phyloP scores from a whole-genome alignment of 352 stramenopile species.

The Globisporangium orthogonon region DNA sequence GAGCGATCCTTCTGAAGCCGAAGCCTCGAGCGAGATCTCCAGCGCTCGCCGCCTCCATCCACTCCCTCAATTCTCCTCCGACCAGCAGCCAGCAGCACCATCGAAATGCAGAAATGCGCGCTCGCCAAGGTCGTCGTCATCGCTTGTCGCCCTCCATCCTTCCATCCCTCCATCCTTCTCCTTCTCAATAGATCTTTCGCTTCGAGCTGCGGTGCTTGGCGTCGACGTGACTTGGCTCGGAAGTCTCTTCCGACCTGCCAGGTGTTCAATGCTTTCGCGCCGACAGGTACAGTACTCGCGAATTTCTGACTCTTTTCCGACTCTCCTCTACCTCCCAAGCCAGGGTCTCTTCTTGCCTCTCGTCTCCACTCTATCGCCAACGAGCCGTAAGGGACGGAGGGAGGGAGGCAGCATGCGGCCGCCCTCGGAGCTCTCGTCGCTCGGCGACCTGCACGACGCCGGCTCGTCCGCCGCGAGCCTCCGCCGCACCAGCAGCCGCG shows the following conservation, averaged over 20 bases:
- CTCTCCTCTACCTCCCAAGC: neutral
- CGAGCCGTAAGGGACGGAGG: no score
- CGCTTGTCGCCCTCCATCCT: neutral
- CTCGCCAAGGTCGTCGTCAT: neutral
- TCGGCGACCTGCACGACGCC: conserved; percentile 13
- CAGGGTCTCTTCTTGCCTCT: neutral
- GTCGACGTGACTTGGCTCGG: no score
- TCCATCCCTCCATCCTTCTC: neutral
- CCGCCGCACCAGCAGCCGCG: conserved; percentile 3
- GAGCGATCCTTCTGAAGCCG: neutral
- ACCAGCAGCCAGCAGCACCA: conserved; percentile 1
- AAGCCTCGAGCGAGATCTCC: neutral
- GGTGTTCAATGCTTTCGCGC: neutral
- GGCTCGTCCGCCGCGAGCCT: neutral
- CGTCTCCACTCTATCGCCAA: neutral
- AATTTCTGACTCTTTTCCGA: neutral
- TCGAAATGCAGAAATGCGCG: conserved; percentile 1
- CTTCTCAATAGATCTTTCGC: neutral
- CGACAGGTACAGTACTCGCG: no score
- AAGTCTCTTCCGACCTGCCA: neutral
- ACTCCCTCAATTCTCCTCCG: neutral
- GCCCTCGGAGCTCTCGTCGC: conserved; percentile 11
- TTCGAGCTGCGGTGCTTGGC: neutral
- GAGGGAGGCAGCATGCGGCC: conserved; percentile 3
- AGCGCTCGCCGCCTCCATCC: neutral